Evolutionary conservation across 2,329 filamentous ascomycete species (phyloP).

Genomic region (Epichloe glyceriae): DNA sequence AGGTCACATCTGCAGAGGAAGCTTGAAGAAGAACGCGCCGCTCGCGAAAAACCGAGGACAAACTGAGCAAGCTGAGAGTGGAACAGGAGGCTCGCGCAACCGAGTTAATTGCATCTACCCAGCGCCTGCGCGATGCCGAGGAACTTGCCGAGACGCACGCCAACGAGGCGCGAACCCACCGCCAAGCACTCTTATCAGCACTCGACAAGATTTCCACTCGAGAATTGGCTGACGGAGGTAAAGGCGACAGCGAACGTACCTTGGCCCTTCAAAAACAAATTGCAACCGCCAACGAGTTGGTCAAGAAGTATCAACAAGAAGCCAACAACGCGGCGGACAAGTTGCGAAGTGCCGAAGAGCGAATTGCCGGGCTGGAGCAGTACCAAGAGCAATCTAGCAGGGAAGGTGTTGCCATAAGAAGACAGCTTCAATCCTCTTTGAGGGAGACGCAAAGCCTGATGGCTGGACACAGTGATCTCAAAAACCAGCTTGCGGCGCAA

Average conservation of each 20-base stretch:
- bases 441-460: conserved; percentile 75
- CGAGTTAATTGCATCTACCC: conserved; percentile 62
- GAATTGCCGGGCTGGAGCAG: conserved; percentile 88
- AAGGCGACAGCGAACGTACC: conserved; percentile 51
- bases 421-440: conserved; percentile 75
- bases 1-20: conserved; percentile 65
- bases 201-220: conserved; percentile 58
- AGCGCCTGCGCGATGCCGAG: conserved; percentile 72
- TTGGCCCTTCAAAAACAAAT: conserved; percentile 68
- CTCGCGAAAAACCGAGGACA: conserved; percentile 63
- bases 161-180: conserved; percentile 75
- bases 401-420: conserved; percentile 77
- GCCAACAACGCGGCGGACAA: conserved; percentile 81
- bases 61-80: conserved; percentile 60
- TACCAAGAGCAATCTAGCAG: conserved; percentile 96
- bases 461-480: conserved; percentile 67
- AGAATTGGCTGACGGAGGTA: conserved; percentile 33
- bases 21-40: conserved; percentile 68
- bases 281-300: conserved; percentile 61
- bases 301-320: conserved; percentile 78
- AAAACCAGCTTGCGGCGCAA: conserved; percentile 69
- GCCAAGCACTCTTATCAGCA: conserved; percentile 67
- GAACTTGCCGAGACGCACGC: conserved; percentile 80
- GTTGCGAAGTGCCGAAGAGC: conserved; percentile 82
- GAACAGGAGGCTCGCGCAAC: conserved; percentile 71